phyloP scores from a whole-genome alignment of 495 filamentous ascomycete genomes.

The Daldinia loculata region DNA sequence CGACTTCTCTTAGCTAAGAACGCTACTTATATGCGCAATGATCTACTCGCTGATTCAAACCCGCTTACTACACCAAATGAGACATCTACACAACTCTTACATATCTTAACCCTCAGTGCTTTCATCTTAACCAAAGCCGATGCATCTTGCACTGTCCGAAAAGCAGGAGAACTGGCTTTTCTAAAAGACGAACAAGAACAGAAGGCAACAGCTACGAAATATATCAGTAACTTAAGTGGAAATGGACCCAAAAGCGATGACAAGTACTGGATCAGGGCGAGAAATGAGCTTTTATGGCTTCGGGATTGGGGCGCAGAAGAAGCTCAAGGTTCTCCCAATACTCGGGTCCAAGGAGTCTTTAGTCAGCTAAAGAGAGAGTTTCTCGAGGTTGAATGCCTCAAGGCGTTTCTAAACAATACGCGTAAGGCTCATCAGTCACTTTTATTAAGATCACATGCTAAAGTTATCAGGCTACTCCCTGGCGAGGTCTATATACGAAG shows the following conservation, averaged over 20 bases:
- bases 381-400: conserved; percentile 79
- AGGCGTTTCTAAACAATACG: conserved; percentile 71
- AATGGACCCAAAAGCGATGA: conserved; percentile 66
- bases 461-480: conserved; percentile 67
- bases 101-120: conserved; percentile 74
- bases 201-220: conserved; percentile 66
- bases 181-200: conserved; percentile 71
- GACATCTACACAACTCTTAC: conserved; percentile 69
- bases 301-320: conserved; percentile 74
- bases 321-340: conserved; percentile 31
- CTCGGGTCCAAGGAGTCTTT: conserved; percentile 69
- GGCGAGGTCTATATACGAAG: conserved; percentile 75
- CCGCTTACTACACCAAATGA: conserved; percentile 70
- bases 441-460: conserved; percentile 18
- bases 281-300: conserved; percentile 81
- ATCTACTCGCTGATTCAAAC: conserved; percentile 69
- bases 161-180: conserved; percentile 66
- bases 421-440: conserved; percentile 57
- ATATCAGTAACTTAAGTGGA: conserved; percentile 64
- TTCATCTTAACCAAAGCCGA: conserved; percentile 69
- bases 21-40: conserved; percentile 57
- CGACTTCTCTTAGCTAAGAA: conserved; percentile 50
- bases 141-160: conserved; percentile 65
- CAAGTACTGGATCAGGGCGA: conserved; percentile 70
- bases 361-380: conserved; percentile 68